Evolutionary conservation across 225 moss, liverwort and hornwort species (phyloP).

Genomic region (Pseudoscleropodium purum): DNA sequence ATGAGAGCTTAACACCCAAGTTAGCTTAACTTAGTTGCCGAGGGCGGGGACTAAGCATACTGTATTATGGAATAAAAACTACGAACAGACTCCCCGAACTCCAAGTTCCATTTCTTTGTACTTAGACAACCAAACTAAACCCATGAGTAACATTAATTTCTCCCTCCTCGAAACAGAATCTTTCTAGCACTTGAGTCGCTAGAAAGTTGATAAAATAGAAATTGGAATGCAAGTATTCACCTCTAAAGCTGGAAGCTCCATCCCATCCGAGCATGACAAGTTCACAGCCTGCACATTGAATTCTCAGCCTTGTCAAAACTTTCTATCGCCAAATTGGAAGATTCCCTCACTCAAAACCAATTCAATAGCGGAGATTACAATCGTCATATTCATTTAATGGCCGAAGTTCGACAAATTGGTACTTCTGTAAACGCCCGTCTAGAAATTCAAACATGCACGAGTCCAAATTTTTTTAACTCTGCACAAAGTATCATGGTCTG

Average conservation of each 20-base stretch:
- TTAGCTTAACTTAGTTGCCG: neutral
- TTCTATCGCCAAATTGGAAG: neutral
- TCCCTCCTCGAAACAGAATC: neutral
- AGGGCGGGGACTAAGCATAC: neutral
- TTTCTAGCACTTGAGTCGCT: neutral
- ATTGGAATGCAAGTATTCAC: neutral
- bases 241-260: slow-evolving; percentile 41
- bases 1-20: neutral
- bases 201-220: neutral
- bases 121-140: neutral
- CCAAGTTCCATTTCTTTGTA: neutral
- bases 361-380: neutral
- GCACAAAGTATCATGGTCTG: neutral
- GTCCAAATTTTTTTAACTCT: neutral
- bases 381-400: neutral
- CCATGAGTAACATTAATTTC: neutral
- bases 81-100: neutral
- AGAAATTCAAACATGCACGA: neutral
- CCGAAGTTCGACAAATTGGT: neutral
- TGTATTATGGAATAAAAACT: neutral
- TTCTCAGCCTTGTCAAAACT: neutral
- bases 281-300: slow-evolving; percentile 48
- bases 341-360: neutral
- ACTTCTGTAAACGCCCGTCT: neutral
- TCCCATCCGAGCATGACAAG: slow-evolving; percentile 50